A percentile compares a stretch with the other conserved stretches of the same genome.
phyloP scores from a whole-genome alignment of 2,329 filamentous ascomycete species.

The Kalaharituber pfeilii region DNA sequence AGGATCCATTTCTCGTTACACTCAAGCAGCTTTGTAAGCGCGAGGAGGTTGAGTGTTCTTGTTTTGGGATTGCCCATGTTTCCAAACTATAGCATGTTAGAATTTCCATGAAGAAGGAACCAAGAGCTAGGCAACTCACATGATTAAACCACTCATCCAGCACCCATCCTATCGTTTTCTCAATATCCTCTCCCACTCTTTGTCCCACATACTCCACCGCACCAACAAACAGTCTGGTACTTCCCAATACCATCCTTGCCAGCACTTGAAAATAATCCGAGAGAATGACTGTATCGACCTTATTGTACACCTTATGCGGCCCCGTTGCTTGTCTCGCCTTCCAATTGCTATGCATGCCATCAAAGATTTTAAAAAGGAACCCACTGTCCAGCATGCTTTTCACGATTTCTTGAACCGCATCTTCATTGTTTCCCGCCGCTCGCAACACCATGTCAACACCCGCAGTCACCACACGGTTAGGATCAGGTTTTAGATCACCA shows the following conservation, averaged over 20 bases:
- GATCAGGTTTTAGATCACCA: conserved; percentile 32
- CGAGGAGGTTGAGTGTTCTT: conserved; percentile 52
- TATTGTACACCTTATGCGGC: conserved; percentile 51
- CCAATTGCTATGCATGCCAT: conserved; percentile 49
- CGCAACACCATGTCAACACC: conserved; percentile 50
- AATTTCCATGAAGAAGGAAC: background rate
- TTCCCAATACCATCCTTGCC: conserved; percentile 56
- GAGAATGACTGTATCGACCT: conserved; percentile 57
- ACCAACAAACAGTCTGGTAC: conserved; percentile 49
- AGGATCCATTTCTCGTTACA: conserved; percentile 42
- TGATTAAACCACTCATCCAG: conserved; percentile 33
- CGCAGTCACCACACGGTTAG: conserved; percentile 39
- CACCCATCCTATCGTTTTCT: conserved; percentile 31
- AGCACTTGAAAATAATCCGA: conserved; percentile 75
- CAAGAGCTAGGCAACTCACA: conserved; percentile 12
- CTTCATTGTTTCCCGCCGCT: conserved; percentile 42
- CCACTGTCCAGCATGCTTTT: conserved; percentile 47
- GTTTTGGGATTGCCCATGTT: conserved; percentile 21
- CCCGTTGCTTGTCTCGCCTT: conserved; percentile 67
- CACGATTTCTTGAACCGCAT: conserved; percentile 45
- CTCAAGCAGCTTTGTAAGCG: conserved; percentile 53
- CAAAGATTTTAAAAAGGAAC: conserved; percentile 46
- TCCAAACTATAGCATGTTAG: conserved; percentile 16
- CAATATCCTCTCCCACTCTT: conserved; percentile 23
- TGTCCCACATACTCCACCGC: conserved; percentile 17